A percentile compares a stretch with the other conserved stretches of the same genome.
These are phyloP conservation scores for Pezicula rhizophila DNA, from an alignment of 2,329 filamentous ascomycete genomes.

Conservation along the genomic window DNA sequence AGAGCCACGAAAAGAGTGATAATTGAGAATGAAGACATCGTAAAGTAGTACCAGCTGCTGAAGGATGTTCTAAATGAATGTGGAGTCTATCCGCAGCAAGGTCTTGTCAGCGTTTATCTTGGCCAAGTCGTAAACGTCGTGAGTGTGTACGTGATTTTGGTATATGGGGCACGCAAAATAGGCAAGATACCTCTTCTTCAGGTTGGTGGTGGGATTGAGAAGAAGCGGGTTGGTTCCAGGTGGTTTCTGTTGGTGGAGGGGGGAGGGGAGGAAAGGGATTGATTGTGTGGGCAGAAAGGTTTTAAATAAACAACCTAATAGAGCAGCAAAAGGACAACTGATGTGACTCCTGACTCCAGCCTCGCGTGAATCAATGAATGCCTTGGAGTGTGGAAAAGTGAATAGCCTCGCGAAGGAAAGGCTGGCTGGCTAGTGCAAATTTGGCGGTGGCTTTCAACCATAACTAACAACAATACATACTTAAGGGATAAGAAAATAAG, in stretches of 20 bases:
- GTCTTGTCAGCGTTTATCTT: constrained; percentile 10
- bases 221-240: neutral
- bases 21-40: constrained; percentile 25
- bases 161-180: neutral
- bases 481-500: too few species aligned
- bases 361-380: neutral
- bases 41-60: constrained; percentile 28
- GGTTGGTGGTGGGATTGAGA: constrained; percentile 1
- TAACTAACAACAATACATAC: neutral
- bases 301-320: neutral
- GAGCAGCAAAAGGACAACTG: neutral
- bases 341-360: neutral
- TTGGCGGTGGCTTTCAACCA: neutral
- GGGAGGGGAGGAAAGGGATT: neutral
- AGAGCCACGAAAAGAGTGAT: constrained; percentile 22
- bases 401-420: neutral
- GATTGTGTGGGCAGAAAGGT: neutral
- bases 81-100: constrained; percentile 13
- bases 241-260: neutral
- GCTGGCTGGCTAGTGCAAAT: constrained; percentile 2
- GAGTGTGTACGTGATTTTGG: neutral
- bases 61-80: constrained; percentile 25
- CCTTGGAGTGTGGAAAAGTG: neutral
- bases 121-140: neutral
- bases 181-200: too few species aligned